A percentile compares a stretch with the other conserved stretches of the same genome.
phyloP scores from a whole-genome alignment of 768 basidiomycete species.

The Clitopilus passeckerianus region DNA sequence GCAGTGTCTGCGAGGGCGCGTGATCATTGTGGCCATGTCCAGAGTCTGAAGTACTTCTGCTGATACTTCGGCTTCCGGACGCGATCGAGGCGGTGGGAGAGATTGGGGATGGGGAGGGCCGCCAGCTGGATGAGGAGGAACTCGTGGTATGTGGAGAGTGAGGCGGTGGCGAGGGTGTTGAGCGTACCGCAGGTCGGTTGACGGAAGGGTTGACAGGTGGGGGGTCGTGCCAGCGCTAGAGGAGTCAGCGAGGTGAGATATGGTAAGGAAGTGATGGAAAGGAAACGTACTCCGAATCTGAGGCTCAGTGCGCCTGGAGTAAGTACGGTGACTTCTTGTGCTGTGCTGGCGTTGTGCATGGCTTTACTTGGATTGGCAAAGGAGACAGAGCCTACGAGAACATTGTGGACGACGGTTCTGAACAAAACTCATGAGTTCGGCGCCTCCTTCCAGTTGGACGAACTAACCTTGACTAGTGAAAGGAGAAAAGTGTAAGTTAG shows the following conservation, averaged over 20 bases:
- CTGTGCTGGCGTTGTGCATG: conserved; percentile 76
- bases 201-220: conserved; percentile 56
- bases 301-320: conserved; percentile 53
- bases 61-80: not conserved
- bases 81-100: not conserved
- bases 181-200: conserved; percentile 22
- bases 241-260: not conserved
- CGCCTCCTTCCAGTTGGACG: too few species aligned
- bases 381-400: conserved; percentile 73
- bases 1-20: not conserved
- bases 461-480: conserved; percentile 13
- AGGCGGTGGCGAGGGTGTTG: conserved; percentile 23
- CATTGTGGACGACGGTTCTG: conserved; percentile 70
- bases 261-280: conserved; percentile 2
- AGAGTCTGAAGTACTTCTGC: not conserved
- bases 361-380: conserved; percentile 74
- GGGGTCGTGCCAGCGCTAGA: conserved; percentile 66
- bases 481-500: not conserved
- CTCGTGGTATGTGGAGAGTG: conserved; percentile 2
- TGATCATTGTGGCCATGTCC: too few species aligned
- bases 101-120: not conserved
- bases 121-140: not conserved
- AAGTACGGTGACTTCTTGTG: conserved; percentile 75
- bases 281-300: conserved; percentile 17
- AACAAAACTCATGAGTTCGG: not conserved